These are phyloP conservation scores for Margaritispora aquatica DNA, from an alignment of 495 filamentous ascomycete genomes.

Conservation along the genomic window DNA sequence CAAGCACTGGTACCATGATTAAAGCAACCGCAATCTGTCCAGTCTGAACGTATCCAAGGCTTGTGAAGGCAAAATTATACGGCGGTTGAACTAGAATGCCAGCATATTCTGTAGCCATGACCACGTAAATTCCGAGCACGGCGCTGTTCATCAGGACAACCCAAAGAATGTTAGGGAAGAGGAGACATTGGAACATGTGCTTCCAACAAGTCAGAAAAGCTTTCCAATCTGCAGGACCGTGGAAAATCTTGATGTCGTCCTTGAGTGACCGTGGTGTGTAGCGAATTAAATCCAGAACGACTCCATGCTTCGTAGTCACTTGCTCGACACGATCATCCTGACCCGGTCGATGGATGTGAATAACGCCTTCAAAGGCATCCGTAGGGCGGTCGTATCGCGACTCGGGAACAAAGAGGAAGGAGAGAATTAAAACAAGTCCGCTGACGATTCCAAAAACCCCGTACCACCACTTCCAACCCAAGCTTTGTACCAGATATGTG, in stretches of 20 bases:
- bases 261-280: not conserved
- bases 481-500: not conserved
- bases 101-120: not conserved
- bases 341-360: not conserved
- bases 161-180: slow-evolving; percentile 1
- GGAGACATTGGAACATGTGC: not conserved
- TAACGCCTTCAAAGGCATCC: not conserved
- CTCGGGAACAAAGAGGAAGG: not conserved
- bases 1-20: not conserved
- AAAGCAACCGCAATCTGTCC: not conserved
- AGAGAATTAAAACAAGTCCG: not conserved
- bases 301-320: not conserved
- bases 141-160: not conserved
- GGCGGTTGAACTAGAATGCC: not conserved
- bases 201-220: not conserved
- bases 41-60: not conserved
- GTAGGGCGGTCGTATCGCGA: not conserved
- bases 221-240: not conserved
- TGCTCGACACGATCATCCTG: not conserved
- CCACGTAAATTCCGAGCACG: not conserved
- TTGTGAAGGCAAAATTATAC: not conserved
- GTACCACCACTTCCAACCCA: slow-evolving; percentile 8
- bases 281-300: not conserved
- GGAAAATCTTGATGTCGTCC: not conserved
- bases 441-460: not conserved